Base-by-base conservation (phyloP, 768 basidiomycete species). In the Favolaschia claudopus region DNA sequence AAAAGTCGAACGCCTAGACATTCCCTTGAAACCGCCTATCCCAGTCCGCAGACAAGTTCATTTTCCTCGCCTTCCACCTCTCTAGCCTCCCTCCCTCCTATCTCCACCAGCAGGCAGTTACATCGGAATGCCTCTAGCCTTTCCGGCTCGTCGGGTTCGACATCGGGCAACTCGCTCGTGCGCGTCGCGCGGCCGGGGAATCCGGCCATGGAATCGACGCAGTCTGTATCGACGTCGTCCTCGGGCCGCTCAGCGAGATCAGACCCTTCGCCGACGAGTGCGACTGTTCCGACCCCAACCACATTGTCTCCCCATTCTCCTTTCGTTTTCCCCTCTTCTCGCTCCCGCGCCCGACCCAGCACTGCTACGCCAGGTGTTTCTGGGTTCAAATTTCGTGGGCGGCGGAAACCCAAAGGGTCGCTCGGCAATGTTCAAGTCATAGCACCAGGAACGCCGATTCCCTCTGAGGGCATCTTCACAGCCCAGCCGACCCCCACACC, bases 261-360 rank as follows among this genome's bases (percentile, higher is more conserved):
- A 4, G 45, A 38, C 34, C 34, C 33, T 2, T 7, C 44, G n/a
- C 36, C 58, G 17, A 34, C 42, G 19, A 19, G 44, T 6, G 32
- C 34, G 12, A 14, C 8, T 12, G 12, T 29, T 12, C 46, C 24
- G 12, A n/a, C 31, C 13, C 38, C 47, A 2, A 8, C 37, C 14
- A 51, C 40, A 43, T 10, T 19, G 14, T 17, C 54, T 3, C 3
- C 37, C 38, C 15, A 45, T 15, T 19, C 56, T 1, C 22, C 56
- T 20, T 69, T 69, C 42, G 59, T 69, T 6, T 69, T 63, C 38
- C 68, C 68, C 8, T 67, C 66, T 1, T 67, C 68, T 13, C 66
- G 68, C 10, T 67, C 68, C 6, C 37, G 61, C 1, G 66, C 58
- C 4, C 58, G 62, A 7, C 68, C 60, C 24, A 42, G 24, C 37